Conservation (phyloP, 768 basidiomycete species). For the Lactarius tabidus region DNA sequence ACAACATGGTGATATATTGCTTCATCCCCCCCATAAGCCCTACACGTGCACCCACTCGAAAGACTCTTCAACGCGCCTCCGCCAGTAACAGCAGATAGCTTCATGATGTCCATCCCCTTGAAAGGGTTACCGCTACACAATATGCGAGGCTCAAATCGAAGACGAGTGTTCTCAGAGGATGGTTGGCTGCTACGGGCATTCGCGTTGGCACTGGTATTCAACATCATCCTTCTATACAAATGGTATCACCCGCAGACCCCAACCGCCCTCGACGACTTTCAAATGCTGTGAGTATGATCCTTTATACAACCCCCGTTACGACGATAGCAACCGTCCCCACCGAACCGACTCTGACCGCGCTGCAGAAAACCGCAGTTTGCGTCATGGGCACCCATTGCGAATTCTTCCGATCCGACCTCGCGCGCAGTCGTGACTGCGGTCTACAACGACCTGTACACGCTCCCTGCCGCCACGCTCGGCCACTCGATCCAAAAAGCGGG, state of each 20-base stretch:
- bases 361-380: slow-evolving; percentile 15
- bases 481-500: slow-evolving; percentile 33
- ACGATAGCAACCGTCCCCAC: neutral
- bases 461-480: slow-evolving; percentile 34
- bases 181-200: slow-evolving; percentile 1
- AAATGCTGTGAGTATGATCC: slow-evolving; percentile 18
- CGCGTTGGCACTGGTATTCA: neutral
- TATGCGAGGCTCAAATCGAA: neutral
- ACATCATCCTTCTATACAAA: slow-evolving; percentile 8
- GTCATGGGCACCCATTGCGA: neutral
- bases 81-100: neutral
- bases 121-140: neutral
- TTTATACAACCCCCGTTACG: neutral
- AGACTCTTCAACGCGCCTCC: neutral
- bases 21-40: neutral
- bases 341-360: neutral
- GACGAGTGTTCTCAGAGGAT: neutral
- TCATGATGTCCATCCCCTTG: neutral
- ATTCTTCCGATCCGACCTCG: slow-evolving; percentile 1
- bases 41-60: neutral
- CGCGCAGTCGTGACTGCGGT: slow-evolving; percentile 33
- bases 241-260: neutral
- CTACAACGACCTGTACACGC: slow-evolving; percentile 33
- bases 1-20: neutral
- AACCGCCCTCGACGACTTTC: slow-evolving; percentile 21